Evolutionary conservation across 1,284 basidiomycete species (phyloP).

Genomic region (Chondrostereum purpureum): DNA sequence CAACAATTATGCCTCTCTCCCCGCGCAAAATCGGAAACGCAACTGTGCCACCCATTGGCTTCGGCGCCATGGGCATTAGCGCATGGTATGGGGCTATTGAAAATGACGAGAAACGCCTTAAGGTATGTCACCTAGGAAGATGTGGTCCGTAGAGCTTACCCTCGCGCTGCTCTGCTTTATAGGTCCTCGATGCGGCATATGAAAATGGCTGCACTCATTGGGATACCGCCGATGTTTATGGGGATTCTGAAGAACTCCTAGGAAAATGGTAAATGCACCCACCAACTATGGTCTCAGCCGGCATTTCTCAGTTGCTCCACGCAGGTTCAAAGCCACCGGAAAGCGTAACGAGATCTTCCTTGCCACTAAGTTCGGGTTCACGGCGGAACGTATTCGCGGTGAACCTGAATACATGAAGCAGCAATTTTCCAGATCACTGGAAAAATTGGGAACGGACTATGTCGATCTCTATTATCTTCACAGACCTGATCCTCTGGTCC

Average conservation of each 20-base stretch:
- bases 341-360: conserved; percentile 40
- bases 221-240: conserved; percentile 14
- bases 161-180: neutral
- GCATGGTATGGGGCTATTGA: conserved; percentile 13
- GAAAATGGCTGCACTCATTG: conserved; percentile 10
- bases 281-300: conserved; percentile 1
- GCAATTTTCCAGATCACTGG: conserved; percentile 10
- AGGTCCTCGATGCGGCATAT: conserved; percentile 14
- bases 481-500: conserved; percentile 11
- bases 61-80: conserved; percentile 19
- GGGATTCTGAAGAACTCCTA: conserved; percentile 10
- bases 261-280: conserved; percentile 7
- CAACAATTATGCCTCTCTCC: conserved; percentile 16
- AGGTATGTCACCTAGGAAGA: conserved; percentile 7
- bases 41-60: conserved; percentile 18
- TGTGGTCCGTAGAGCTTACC: conserved; percentile 1
- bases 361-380: conserved; percentile 43
- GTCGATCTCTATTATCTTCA: conserved; percentile 14
- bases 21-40: conserved; percentile 19
- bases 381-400: conserved; percentile 16
- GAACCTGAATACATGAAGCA: conserved; percentile 20
- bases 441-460: conserved; percentile 9
- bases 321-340: conserved; percentile 38
- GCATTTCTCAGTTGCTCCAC: neutral
- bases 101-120: conserved; percentile 15